Evolutionary conservation across 2,329 filamentous ascomycete genomes (phyloP).

Genomic region (Coniochaeta prunicola): DNA sequence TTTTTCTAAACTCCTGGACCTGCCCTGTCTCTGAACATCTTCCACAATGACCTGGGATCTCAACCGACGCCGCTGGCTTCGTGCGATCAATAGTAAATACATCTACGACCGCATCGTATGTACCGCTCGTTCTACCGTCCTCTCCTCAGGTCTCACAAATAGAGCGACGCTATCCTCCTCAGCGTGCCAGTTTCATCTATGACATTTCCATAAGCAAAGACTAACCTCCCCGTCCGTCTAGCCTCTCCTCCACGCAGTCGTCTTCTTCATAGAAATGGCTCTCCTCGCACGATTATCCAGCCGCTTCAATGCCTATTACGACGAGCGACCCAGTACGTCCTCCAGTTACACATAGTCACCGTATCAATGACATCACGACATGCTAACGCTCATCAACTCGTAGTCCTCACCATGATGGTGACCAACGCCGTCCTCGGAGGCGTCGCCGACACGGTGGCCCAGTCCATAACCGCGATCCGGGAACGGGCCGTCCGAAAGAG

Average conservation of each 20-base stretch:
- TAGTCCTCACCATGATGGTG: conserved; percentile 97
- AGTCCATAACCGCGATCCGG: conserved; percentile 80
- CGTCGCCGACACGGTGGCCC: conserved; percentile 92
- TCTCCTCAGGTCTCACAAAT: background rate
- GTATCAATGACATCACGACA: background rate
- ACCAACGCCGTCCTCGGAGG: conserved; percentile 94
- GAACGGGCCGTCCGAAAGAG: conserved; percentile 59
- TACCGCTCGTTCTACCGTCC: conserved; percentile 15
- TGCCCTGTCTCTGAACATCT: background rate
- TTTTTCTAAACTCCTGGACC: background rate
- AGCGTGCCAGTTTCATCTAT: background rate
- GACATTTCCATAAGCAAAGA: background rate
- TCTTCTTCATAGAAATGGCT: conserved; percentile 84
- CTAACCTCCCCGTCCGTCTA: conserved; percentile 30
- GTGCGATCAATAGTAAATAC: conserved; percentile 63
- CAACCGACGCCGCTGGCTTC: conserved; percentile 51
- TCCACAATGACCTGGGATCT: conserved; percentile 51
- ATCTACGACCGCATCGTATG: conserved; percentile 68
- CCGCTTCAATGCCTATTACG: conserved; percentile 92
- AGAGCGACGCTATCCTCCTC: background rate
- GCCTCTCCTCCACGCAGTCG: conserved; percentile 79
- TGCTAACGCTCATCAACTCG: background rate
- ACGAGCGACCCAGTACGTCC: conserved; percentile 69
- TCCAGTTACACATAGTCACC: background rate
- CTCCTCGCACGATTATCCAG: conserved; percentile 74